phyloP scores from a whole-genome alignment of 2,329 filamentous ascomycete species.

The Fusarium sp. region DNA sequence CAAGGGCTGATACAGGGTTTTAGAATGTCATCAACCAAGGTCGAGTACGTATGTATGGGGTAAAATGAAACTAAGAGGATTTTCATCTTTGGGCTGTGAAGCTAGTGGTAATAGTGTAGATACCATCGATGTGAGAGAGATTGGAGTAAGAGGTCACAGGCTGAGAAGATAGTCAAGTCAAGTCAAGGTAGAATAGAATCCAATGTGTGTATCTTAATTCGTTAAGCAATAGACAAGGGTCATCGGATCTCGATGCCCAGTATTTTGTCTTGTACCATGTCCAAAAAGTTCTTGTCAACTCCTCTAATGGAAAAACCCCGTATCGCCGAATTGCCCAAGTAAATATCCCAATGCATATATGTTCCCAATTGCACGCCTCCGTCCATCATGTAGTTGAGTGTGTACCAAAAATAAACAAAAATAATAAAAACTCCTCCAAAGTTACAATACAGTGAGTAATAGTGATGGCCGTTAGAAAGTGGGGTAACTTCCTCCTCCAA shows the following conservation, averaged over 20 bases:
- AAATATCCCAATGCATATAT: constrained; percentile 23
- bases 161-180: neutral
- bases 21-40: constrained; percentile 30
- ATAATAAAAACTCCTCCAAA: constrained; percentile 8
- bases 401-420: constrained; percentile 1
- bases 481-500: constrained; percentile 27
- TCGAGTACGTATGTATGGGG: constrained; percentile 27
- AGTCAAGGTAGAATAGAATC: neutral
- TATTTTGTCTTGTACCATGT: neutral
- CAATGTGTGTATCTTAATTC: constrained; percentile 31
- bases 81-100: neutral
- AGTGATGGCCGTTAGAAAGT: constrained; percentile 22
- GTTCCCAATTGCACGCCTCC: constrained; percentile 19
- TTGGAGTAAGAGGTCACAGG: neutral
- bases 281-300: neutral
- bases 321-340: constrained; percentile 28
- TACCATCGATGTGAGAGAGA: neutral
- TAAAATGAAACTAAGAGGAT: constrained; percentile 26
- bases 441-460: constrained; percentile 25
- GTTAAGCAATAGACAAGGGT: constrained; percentile 15
- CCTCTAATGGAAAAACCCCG: constrained; percentile 23
- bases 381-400: constrained; percentile 4
- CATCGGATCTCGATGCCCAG: constrained; percentile 7
- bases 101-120: constrained; percentile 3
- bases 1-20: constrained; percentile 22